phyloP scores from a whole-genome alignment of 164 flowering plant genomes.

The Brasenia schreberi region DNA sequence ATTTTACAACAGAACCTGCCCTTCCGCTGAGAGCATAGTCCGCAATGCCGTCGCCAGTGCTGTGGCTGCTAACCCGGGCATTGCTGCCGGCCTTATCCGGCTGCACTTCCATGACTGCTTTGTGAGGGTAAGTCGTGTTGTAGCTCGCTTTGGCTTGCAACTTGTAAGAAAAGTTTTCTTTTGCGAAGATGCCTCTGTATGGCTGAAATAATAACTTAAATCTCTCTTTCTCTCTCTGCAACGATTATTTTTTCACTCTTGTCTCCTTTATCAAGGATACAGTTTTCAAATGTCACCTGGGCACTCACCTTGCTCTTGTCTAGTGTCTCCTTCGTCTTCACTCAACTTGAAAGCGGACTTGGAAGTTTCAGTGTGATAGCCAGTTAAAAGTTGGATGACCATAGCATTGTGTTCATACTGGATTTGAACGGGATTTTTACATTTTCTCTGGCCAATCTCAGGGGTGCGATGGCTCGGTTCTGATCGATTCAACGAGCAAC shows the following conservation, averaged over 20 bases:
- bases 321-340: no score
- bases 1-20: conserved; percentile 6
- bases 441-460: conserved; percentile 3
- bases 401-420: not conserved
- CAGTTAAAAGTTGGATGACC: not conserved
- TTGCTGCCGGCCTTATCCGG: conserved; percentile 7
- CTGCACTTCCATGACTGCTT: conserved; percentile 13
- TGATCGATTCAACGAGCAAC: conserved; percentile 32
- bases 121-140: conserved; percentile 2
- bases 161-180: no score
- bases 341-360: not conserved
- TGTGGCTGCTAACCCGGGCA: not conserved
- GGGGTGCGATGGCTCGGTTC: conserved; percentile 55
- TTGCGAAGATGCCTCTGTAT: not conserved
- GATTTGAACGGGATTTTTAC: not conserved
- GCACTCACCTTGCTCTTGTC: no score
- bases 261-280: no score
- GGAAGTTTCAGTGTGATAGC: no score
- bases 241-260: not conserved
- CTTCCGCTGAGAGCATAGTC: conserved; percentile 3
- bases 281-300: no score
- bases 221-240: not conserved
- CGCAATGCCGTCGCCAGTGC: conserved; percentile 1
- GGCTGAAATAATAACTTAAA: not conserved
- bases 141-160: not conserved